Evolutionary conservation across 1,139 yeast genomes (phyloP), one percentile per base, ranked within the genome.

Genomic region (Spencermartinsiella ligniputridi): DNA sequence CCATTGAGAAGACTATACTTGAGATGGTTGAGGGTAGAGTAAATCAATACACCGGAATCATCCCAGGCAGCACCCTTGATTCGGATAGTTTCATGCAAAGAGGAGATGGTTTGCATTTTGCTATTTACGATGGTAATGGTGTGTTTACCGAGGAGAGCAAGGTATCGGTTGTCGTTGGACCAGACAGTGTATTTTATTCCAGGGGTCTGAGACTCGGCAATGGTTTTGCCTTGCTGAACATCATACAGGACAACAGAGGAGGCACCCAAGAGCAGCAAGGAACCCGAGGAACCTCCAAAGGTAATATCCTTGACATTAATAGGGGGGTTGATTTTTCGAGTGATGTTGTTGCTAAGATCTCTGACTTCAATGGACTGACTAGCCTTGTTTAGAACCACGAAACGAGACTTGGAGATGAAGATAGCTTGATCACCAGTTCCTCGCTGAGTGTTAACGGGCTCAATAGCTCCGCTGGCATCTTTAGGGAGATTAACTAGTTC

Each of bases 1-100:
- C 98, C 98, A 61, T 90, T 92, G 62, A 90, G 74, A 59, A 94
- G 73, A 40, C 95, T 83, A 68, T 92, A 94, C 69, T 92, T 92
- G 69, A 94, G 84, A 64, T 94, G 99, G 69, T 92, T 92, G 63
- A 94, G 76, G 18, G 99, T 94, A 20, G 97, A 84, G 67, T 90
- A 94, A 55, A 94, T 75, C 63, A 94, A 75, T 33, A 94, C 95
- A 39, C 94, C 94, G 39, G 87, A 74, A 57, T 89, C 97, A 64
- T 92, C 98, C 97, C 97, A 94, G 11, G 96, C 89, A 40, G 97
- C 97, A 70, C 95, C 83, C 72, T 94, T 94, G 60, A 94, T 88
- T 66, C 98, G 78, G 56, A 94, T 92, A 3, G 98, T 92, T 70
- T 94, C 99, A 63, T 90, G 97, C 78, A 90, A 76, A 3, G 95